phyloP scores from a whole-genome alignment of 176 grass and related monocot species.

The Stipa capillata region DNA sequence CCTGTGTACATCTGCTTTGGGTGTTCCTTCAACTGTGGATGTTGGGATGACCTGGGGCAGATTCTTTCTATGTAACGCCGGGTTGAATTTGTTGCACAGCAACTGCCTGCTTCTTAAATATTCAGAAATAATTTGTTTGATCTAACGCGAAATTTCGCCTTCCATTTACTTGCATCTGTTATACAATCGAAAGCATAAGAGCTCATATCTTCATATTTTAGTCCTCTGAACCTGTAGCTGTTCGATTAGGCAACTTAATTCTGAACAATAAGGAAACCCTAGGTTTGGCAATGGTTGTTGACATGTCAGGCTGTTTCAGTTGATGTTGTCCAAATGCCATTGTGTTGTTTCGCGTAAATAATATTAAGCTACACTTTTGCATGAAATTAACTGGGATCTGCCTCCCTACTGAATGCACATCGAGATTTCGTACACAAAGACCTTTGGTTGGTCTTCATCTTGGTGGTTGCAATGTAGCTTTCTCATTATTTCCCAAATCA shows the following conservation, averaged over 20 bases:
- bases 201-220: background rate
- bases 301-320: background rate
- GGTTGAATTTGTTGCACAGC: background rate
- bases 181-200: too few relatives aligned
- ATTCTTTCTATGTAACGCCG: background rate
- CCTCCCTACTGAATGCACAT: background rate
- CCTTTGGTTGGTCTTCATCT: background rate
- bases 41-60: background rate
- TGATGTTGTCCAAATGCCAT: conserved; percentile 13
- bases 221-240: background rate
- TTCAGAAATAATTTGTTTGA: too few relatives aligned
- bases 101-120: too few relatives aligned
- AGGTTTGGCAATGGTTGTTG: conserved; percentile 16
- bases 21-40: background rate
- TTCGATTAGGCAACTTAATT: conserved; percentile 17
- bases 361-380: background rate
- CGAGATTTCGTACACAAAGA: background rate
- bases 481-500: conserved; percentile 4
- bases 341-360: background rate
- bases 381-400: background rate
- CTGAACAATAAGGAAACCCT: background rate
- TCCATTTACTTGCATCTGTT: too few relatives aligned
- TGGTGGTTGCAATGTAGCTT: conserved; percentile 28
- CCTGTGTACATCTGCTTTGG: background rate
- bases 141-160: too few relatives aligned